Base-by-base conservation (phyloP, 768 basidiomycete genomes). In the Kwoniella newhampshirensis region DNA sequence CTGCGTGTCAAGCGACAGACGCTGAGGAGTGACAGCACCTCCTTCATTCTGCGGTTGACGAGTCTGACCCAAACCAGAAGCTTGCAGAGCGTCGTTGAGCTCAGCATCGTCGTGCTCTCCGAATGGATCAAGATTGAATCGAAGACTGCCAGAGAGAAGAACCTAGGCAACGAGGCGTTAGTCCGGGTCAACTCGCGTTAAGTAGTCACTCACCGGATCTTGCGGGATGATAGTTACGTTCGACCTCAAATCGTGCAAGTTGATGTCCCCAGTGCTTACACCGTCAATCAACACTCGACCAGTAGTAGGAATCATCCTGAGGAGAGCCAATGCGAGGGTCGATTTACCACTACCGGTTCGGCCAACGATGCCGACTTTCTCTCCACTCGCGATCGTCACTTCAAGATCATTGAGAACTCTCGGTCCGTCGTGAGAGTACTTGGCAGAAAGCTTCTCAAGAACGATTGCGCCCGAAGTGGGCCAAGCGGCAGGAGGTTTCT, bases 211-310 rank as follows among this genome's bases (percentile, higher is more conserved):
- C 21, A 65, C 50, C 60, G 81, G 69, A 57, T 83, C 82, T 39
- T 85, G 84, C 2, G 84, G 84, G 37, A 85, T 85, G 60, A 85
- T 83, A 2, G 85, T 86, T 53, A 87, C 81, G 54, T 80, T 81
- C 1, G 81, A 78, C 40, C 86, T 77, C 42, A 87, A 74, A 6
- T 77, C 79, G 60, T 85, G 80, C 12, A 87, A 75, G 62, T 85
- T 85, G n/a, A 86, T 68, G 1, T 73, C 71, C 37, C 77, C 71
- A 0, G 81, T 84, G 20, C 77, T 75, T 25, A 82, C 60, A 8
- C 82, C 83, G 60, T 86, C 85, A 52, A 82, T 84, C 58, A 77
- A 78, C 23, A 85, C 80, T 13, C 73, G 76, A 1, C 85, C 85
- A 39, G 81, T 80, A 0, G 83, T 84, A 28, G 80, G 77, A 30